Conservation (phyloP, 768 basidiomycete species). For the Suillus subluteus region DNA sequence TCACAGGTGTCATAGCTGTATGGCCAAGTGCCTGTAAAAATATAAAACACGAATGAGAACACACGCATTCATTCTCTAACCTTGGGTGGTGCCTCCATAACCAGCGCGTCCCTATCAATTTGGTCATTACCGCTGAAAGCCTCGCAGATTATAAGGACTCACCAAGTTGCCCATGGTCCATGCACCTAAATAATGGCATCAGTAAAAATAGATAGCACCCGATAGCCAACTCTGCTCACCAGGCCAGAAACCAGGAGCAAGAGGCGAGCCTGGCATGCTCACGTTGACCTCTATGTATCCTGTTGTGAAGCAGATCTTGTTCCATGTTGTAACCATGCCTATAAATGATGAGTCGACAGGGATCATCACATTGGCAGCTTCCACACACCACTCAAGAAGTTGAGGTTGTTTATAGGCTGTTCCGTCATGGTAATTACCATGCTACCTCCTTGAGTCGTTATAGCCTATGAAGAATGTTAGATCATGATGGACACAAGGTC, state of each 20-base stretch:
- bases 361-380: not conserved
- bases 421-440: constrained; percentile 82
- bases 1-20: constrained; percentile 88
- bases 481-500: constrained; percentile 9
- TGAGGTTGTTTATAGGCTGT: constrained; percentile 71
- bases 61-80: constrained; percentile 23
- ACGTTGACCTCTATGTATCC: constrained; percentile 87
- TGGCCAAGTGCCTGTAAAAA: constrained; percentile 58
- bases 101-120: constrained; percentile 75
- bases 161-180: constrained; percentile 80
- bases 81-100: constrained; percentile 89
- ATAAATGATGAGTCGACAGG: constrained; percentile 12
- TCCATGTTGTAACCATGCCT: constrained; percentile 87
- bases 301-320: constrained; percentile 93
- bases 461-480: constrained; percentile 40
- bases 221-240: constrained; percentile 47
- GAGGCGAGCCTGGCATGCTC: constrained; percentile 68
- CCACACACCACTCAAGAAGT: constrained; percentile 75
- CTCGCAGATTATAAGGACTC: constrained; percentile 23
- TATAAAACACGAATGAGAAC: constrained; percentile 12
- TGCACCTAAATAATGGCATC: constrained; percentile 40
- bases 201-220: constrained; percentile 10
- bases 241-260: constrained; percentile 83
- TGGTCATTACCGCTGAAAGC: constrained; percentile 17
- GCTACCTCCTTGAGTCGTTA: constrained; percentile 77